phyloP scores from a whole-genome alignment of 2,329 filamentous ascomycete genomes.

The Exophiala xenobiotica region DNA sequence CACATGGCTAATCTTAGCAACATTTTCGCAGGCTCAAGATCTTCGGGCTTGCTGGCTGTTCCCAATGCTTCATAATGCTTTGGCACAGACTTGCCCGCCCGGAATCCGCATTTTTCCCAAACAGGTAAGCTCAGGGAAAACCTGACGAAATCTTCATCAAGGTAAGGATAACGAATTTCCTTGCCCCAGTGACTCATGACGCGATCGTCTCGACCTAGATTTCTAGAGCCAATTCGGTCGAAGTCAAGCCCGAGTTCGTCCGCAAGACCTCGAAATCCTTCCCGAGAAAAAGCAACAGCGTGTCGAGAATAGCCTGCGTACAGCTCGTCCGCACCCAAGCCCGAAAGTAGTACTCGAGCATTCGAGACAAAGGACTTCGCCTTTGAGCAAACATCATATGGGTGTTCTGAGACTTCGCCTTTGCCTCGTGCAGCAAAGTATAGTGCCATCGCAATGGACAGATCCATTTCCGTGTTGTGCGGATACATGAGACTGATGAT shows the following conservation, averaged over 20 bases:
- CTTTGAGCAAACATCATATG: background rate
- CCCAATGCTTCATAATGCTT: constrained; percentile 22
- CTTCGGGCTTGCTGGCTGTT: constrained; percentile 16
- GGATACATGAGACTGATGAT: constrained; percentile 81
- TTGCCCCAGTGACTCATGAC: constrained; percentile 85
- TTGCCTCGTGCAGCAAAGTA: constrained; percentile 86
- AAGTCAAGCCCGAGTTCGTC: constrained; percentile 86
- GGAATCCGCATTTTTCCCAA: constrained; percentile 86
- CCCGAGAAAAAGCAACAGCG: constrained; percentile 68
- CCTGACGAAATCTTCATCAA: constrained; percentile 82
- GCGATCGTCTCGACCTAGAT: constrained; percentile 89
- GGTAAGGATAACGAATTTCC: constrained; percentile 84
- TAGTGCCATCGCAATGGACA: constrained; percentile 89
- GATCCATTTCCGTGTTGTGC: constrained; percentile 97
- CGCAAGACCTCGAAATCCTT: constrained; percentile 69
- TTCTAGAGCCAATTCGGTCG: constrained; percentile 82
- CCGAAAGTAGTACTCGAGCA: constrained; percentile 83
- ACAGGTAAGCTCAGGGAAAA: constrained; percentile 75
- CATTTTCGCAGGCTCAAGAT: constrained; percentile 76
- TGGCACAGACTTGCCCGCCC: constrained; percentile 31
- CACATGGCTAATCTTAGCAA: constrained; percentile 74
- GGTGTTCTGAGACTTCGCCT: constrained; percentile 42
- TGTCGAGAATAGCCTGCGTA: constrained; percentile 93
- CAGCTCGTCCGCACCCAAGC: constrained; percentile 90
- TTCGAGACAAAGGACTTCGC: constrained; percentile 59